These are phyloP conservation scores for Xerocomellus chrysenteron DNA, from an alignment of 768 basidiomycete species.

Conservation along the genomic window DNA sequence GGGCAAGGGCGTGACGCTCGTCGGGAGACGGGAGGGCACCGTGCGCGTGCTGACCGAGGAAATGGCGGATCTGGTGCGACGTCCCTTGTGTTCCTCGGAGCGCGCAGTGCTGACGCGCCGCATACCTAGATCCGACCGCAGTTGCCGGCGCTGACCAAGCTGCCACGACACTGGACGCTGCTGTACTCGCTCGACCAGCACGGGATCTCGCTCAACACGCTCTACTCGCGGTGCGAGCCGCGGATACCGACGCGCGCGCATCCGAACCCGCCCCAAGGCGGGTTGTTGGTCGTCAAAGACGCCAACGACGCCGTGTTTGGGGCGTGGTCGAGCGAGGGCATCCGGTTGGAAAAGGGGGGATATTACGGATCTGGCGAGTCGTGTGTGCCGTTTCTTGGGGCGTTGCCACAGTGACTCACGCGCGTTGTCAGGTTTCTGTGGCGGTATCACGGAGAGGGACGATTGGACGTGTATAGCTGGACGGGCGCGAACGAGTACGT, in stretches of 20 bases:
- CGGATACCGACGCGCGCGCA: conserved; percentile 26
- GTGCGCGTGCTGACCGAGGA: conserved; percentile 47
- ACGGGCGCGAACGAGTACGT: conserved; percentile 92
- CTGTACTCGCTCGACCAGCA: conserved; percentile 93
- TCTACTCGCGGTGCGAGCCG: conserved; percentile 66
- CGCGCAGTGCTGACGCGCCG: neutral
- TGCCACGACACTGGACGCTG: conserved; percentile 71
- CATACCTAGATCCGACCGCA: conserved; percentile 59
- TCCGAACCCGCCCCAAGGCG: conserved; percentile 37
- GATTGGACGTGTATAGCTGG: conserved; percentile 69
- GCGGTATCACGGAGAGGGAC: conserved; percentile 47
- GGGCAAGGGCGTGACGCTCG: conserved; percentile 46
- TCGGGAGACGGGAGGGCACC: conserved; percentile 58
- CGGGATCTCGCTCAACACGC: conserved; percentile 87
- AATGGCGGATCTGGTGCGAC: conserved; percentile 58
- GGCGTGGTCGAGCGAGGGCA: conserved; percentile 75
- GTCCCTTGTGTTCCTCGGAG: conserved; percentile 19
- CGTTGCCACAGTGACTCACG: neutral
- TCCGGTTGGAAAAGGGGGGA: conserved; percentile 50
- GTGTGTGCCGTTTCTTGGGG: neutral
- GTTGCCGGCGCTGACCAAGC: conserved; percentile 71
- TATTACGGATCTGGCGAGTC: conserved; percentile 93
- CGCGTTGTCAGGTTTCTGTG: conserved; percentile 68
- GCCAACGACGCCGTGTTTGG: conserved; percentile 70
- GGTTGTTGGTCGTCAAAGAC: conserved; percentile 68